Evolutionary conservation across 75 land plant genomes (phyloP).

Genomic region (Pseudotsuga menziesii): DNA sequence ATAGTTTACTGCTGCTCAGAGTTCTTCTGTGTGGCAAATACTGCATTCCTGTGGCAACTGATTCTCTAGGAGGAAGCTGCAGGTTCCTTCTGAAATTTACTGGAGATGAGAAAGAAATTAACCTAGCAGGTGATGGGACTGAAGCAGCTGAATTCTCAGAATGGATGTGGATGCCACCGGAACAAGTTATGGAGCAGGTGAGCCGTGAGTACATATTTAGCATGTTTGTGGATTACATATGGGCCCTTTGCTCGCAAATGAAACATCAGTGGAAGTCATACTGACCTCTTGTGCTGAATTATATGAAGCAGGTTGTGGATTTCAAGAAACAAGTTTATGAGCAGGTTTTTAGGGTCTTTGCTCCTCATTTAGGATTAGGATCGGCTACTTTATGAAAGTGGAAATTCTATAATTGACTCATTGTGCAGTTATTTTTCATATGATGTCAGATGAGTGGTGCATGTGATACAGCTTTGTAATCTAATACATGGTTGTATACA

Average conservation of each 20-base stretch:
- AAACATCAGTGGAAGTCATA: not conserved
- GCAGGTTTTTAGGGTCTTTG: conserved; percentile 54
- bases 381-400: not conserved
- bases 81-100: conserved; percentile 83
- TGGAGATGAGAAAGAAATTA: conserved; percentile 69
- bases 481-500: not conserved
- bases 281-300: not conserved
- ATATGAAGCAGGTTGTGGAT: conserved; percentile 62
- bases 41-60: not conserved
- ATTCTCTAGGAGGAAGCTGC: conserved; percentile 10
- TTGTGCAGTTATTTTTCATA: not conserved
- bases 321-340: conserved; percentile 78
- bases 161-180: conserved; percentile 79
- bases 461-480: not conserved
- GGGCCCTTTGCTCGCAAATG: not conserved
- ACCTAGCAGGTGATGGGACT: conserved; percentile 54
- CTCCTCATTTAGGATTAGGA: conserved; percentile 24
- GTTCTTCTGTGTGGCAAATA: not conserved
- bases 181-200: conserved; percentile 71
- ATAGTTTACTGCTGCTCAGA: not conserved
- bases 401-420: not conserved
- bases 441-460: not conserved
- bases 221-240: not conserved
- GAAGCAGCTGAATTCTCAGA: conserved; percentile 78
- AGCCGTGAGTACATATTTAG: not conserved